Evolutionary conservation across 1,284 basidiomycete species (phyloP).

Genomic region (Trichosporon ovoides): DNA sequence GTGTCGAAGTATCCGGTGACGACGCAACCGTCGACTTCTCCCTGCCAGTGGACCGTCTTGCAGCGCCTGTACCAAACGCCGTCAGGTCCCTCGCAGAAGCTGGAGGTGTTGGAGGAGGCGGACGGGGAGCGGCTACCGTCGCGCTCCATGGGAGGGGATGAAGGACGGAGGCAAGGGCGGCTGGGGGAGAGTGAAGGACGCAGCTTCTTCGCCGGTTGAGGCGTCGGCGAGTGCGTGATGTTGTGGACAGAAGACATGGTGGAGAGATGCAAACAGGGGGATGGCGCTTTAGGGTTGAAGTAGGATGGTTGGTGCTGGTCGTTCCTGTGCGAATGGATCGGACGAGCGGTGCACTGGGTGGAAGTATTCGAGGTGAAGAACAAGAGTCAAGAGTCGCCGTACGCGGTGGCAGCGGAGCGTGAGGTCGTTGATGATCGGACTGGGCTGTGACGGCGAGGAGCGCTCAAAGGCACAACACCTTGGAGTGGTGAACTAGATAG

Average conservation of each 20-base stretch:
- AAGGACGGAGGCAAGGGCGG: constrained; percentile 8
- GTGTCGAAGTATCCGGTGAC: constrained; percentile 44
- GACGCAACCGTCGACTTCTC: constrained; percentile 29
- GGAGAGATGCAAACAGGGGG: no score
- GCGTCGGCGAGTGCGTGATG: constrained; percentile 13
- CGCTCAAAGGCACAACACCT: neutral
- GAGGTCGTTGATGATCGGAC: neutral
- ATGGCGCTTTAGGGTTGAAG: neutral
- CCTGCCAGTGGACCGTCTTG: constrained; percentile 44
- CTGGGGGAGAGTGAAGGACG: constrained; percentile 43
- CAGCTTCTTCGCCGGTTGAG: constrained; percentile 29
- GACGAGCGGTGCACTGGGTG: neutral
- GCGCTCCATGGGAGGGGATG: constrained; percentile 9
- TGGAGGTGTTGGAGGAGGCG: constrained; percentile 14
- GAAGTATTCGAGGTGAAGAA: no score
- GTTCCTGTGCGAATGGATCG: neutral
- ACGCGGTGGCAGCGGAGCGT: neutral
- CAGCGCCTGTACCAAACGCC: constrained; percentile 24
- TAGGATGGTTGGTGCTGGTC: neutral
- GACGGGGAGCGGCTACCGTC: constrained; percentile 2
- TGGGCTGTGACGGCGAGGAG: neutral
- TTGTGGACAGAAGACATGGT: constrained; percentile 15
- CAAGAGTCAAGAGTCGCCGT: no score
- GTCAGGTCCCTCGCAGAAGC: constrained; percentile 3
- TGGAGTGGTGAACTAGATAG: neutral